Percentiles rank a stretch among this genome's conserved stretches.
phyloP scores from a whole-genome alignment of 345 rosid species.

The Citropsis articulata region DNA sequence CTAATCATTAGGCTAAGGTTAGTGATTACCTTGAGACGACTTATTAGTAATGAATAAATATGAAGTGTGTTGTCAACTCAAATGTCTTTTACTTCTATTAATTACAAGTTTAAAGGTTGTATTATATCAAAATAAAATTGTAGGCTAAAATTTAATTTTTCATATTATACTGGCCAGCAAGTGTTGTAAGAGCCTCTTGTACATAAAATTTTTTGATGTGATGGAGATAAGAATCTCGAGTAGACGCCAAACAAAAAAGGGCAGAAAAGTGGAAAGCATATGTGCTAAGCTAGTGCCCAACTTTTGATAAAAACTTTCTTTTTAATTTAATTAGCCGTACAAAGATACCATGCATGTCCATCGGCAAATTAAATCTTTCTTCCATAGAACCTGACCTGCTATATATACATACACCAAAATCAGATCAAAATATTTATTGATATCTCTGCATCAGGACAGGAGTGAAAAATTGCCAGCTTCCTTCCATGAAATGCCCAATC shows the following conservation, averaged over 20 bases:
- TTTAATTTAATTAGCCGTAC: not conserved
- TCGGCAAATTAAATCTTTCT: not conserved
- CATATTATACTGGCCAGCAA: too few relatives aligned
- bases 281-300: constrained; percentile 20
- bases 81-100: too few relatives aligned
- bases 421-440: not conserved
- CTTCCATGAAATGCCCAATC: constrained; percentile 22
- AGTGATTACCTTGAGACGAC: not conserved
- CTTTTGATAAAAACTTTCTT: not conserved
- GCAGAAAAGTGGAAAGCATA: constrained; percentile 22
- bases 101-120: too few relatives aligned
- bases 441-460: not conserved
- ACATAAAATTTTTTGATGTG: too few relatives aligned
- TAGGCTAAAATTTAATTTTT: too few relatives aligned
- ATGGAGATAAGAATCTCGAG: constrained; percentile 9
- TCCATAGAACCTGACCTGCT: not conserved
- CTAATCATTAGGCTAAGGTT: accelerated
- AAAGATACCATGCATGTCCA: constrained; percentile 17
- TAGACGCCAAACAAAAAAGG: not conserved
- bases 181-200: too few relatives aligned
- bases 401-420: not conserved
- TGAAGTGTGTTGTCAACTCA: too few relatives aligned
- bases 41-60: too few relatives aligned
- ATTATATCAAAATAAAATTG: too few relatives aligned
- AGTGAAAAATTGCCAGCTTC: constrained; percentile 2